Percentiles rank a stretch among this genome's conserved stretches.
phyloP scores from a whole-genome alignment of 345 rosid species.

The Rhodomyrtus tomentosa region DNA sequence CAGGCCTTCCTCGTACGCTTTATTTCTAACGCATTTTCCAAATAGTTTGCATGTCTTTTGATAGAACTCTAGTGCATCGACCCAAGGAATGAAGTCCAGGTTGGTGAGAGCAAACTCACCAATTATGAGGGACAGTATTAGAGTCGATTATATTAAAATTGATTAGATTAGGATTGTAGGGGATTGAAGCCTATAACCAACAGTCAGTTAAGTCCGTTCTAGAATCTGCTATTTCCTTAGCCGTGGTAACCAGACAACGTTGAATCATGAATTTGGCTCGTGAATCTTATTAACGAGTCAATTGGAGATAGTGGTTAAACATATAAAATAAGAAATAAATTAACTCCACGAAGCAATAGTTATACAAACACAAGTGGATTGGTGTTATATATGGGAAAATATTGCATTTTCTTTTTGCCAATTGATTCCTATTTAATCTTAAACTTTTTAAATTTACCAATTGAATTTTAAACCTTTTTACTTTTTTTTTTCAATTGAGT shows the following conservation, averaged over 20 bases:
- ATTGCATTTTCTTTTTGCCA: too few species aligned
- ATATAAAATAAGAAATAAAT: background rate
- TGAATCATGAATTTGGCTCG: background rate
- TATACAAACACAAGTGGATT: background rate
- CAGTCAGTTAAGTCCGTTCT: background rate
- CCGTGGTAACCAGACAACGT: background rate
- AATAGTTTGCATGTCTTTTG: background rate
- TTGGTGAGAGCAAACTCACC: too few species aligned
- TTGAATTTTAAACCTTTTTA: too few species aligned
- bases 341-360: background rate
- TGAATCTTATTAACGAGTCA: background rate
- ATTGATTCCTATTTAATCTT: too few species aligned
- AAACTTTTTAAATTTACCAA: too few species aligned
- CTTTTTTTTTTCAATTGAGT: too few species aligned
- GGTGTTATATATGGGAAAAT: background rate
- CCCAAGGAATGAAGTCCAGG: background rate
- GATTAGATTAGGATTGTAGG: too few species aligned
- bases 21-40: background rate
- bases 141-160: too few species aligned
- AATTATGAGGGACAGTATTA: too few species aligned
- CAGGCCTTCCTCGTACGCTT: background rate
- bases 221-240: background rate
- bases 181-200: background rate
- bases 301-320: background rate
- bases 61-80: background rate